Evolutionary conservation across 176 grass and related monocot genomes (phyloP).

Genomic region (Alopecurus myosuroides): DNA sequence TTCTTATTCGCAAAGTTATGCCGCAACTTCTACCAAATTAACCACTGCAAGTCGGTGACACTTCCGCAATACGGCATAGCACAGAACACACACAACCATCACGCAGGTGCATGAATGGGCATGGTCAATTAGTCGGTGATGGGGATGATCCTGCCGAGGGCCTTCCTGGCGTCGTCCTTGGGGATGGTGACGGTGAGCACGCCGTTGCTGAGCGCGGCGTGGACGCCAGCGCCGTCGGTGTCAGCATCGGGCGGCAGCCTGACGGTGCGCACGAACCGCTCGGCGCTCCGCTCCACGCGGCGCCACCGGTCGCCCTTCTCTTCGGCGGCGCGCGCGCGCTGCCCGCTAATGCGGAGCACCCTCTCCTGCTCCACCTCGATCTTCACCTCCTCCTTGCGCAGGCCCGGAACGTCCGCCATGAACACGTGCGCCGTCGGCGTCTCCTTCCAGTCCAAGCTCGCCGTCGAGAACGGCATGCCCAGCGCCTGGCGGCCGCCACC

Average conservation of each 20-base stretch:
- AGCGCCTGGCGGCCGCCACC: not conserved
- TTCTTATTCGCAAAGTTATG: too few species aligned
- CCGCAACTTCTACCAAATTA: too few species aligned
- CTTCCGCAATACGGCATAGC: too few species aligned
- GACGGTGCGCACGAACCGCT: constrained; percentile 44
- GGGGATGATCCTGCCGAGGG: constrained; percentile 35
- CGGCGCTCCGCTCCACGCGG: constrained; percentile 50
- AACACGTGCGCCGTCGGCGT: constrained; percentile 65
- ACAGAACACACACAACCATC: too few species aligned
- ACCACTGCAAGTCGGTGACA: too few species aligned
- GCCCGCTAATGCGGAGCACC: constrained; percentile 55
- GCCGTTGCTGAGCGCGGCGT: constrained; percentile 40
- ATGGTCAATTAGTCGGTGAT: constrained; percentile 33
- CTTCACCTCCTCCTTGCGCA: constrained; percentile 54
- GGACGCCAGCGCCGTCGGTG: constrained; percentile 10
- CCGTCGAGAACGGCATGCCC: constrained; percentile 37
- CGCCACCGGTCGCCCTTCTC: constrained; percentile 63
- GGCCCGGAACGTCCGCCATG: constrained; percentile 58
- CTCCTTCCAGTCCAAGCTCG: constrained; percentile 83
- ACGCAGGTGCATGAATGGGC: too few species aligned
- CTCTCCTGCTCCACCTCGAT: constrained; percentile 71
- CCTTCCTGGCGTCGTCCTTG: constrained; percentile 42
- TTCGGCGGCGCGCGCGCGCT: constrained; percentile 37
- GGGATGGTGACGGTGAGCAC: constrained; percentile 69
- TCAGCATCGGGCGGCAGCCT: constrained; percentile 49